These are phyloP conservation scores for Salvia rosmarinus DNA, from an alignment of 257 asterid species.

Conservation along the genomic window DNA sequence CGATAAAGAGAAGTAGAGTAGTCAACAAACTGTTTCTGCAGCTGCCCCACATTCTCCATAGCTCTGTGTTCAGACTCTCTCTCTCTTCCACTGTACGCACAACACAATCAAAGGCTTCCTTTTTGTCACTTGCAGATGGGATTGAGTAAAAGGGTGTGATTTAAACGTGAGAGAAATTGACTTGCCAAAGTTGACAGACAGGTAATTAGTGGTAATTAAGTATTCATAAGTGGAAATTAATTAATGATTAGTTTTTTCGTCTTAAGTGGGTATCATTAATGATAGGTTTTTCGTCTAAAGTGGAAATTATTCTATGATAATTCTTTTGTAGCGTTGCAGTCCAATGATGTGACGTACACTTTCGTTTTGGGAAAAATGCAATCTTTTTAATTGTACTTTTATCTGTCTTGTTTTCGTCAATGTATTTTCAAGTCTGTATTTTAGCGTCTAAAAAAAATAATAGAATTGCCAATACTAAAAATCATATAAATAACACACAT, in stretches of 20 bases:
- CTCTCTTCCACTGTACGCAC: background rate
- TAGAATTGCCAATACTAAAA: too few species aligned
- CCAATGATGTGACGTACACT: background rate
- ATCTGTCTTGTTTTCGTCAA: too few species aligned
- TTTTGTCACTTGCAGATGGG: conserved; percentile 33
- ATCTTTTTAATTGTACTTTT: too few species aligned
- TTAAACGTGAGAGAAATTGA: conserved; percentile 42
- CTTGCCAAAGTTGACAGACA: conserved; percentile 26
- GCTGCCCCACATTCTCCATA: conserved; percentile 43
- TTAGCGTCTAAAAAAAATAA: too few species aligned
- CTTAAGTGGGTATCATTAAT: conserved; percentile 2
- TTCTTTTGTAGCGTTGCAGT: background rate
- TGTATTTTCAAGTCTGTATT: too few species aligned
- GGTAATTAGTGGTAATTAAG: conserved; percentile 28
- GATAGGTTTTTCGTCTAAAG: background rate
- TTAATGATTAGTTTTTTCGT: background rate
- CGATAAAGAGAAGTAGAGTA: conserved; percentile 42
- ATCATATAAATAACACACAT: too few species aligned
- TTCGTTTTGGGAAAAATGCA: background rate
- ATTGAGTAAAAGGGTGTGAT: conserved; percentile 22
- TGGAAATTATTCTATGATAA: background rate
- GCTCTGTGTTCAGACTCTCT: background rate
- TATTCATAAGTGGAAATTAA: background rate
- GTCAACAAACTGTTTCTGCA: conserved; percentile 50
- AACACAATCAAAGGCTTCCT: conserved; percentile 32